Percentiles rank a stretch among this genome's conserved stretches.
Evolutionary conservation across 345 rosid genomes (phyloP).

Genomic region (Draba incana): DNA sequence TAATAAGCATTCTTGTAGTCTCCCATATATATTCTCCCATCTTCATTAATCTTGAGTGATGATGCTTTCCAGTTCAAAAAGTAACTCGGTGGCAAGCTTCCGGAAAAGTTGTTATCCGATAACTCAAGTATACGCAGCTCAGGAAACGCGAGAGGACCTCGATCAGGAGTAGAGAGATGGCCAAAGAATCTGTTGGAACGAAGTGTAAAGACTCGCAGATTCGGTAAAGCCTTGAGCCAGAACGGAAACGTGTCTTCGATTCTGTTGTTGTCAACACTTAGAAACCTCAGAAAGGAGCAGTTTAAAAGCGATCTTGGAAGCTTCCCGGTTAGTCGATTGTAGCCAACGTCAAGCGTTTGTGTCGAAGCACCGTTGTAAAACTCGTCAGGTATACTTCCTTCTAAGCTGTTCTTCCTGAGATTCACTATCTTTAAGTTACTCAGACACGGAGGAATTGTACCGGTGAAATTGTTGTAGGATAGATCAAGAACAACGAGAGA

Average conservation of each 20-base stretch:
- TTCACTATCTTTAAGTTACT: conserved; percentile 28
- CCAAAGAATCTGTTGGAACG: conserved; percentile 11
- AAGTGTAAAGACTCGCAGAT: conserved; percentile 8
- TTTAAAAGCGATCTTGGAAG: conserved; percentile 25
- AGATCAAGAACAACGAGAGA: conserved; percentile 28
- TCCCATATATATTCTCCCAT: too few relatives aligned
- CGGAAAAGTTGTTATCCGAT: neutral
- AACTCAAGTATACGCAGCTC: neutral
- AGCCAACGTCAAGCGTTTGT: conserved; percentile 37
- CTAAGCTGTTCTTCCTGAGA: conserved; percentile 36
- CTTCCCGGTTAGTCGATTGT: conserved; percentile 32
- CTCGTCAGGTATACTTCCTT: conserved; percentile 37
- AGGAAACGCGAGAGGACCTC: conserved; percentile 9
- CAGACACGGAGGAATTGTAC: conserved; percentile 34
- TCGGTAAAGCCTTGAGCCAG: conserved; percentile 24
- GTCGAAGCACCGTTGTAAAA: conserved; percentile 6
- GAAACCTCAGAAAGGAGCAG: conserved; percentile 17
- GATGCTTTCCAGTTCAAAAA: neutral
- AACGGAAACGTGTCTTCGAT: conserved; percentile 3
- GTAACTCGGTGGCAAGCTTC: neutral
- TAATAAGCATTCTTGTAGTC: too few relatives aligned
- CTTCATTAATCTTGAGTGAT: too few relatives aligned
- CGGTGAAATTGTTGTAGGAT: conserved; percentile 35
- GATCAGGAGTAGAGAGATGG: conserved; percentile 2
- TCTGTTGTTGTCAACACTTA: conserved; percentile 12